phyloP scores from a whole-genome alignment of 768 basidiomycete genomes.

The Panellus pusillus region DNA sequence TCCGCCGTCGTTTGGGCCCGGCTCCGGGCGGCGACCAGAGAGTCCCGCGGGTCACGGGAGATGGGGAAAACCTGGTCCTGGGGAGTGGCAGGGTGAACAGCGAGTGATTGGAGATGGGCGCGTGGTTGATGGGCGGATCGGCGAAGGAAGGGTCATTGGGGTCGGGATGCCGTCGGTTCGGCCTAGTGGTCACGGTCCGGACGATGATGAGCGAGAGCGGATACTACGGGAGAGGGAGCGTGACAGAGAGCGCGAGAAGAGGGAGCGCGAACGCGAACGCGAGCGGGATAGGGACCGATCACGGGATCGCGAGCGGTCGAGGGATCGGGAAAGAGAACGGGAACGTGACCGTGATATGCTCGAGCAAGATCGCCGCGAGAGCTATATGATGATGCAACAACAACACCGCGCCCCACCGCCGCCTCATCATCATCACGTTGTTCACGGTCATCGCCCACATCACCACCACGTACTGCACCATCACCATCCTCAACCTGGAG shows the following conservation, averaged over 20 bases:
- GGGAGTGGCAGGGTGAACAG: constrained; percentile 27
- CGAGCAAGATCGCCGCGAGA: constrained; percentile 25
- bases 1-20: constrained; percentile 19
- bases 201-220: constrained; percentile 27
- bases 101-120: constrained; percentile 15
- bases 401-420: constrained; percentile 25
- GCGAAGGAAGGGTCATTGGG: constrained; percentile 23
- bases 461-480: constrained; percentile 50
- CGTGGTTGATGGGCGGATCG: constrained; percentile 16
- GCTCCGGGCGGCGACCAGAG: constrained; percentile 18
- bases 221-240: constrained; percentile 25
- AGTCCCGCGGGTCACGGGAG: constrained; percentile 19
- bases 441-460: constrained; percentile 45
- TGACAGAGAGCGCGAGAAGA: constrained; percentile 20
- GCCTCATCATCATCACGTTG: constrained; percentile 33
- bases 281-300: constrained; percentile 5
- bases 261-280: constrained; percentile 23
- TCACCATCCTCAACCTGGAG: constrained; percentile 36
- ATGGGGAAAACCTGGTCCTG: constrained; percentile 25
- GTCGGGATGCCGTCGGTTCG: constrained; percentile 30
- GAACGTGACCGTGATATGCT: constrained; percentile 23
- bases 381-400: constrained; percentile 31
- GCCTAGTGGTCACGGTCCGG: constrained; percentile 20
- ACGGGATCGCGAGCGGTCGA: neutral
- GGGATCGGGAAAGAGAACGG: constrained; percentile 9